Percentiles rank a stretch among this genome's conserved stretches.
Conservation (phyloP, 306 rosid species). For the Luffa aegyptiaca region DNA sequence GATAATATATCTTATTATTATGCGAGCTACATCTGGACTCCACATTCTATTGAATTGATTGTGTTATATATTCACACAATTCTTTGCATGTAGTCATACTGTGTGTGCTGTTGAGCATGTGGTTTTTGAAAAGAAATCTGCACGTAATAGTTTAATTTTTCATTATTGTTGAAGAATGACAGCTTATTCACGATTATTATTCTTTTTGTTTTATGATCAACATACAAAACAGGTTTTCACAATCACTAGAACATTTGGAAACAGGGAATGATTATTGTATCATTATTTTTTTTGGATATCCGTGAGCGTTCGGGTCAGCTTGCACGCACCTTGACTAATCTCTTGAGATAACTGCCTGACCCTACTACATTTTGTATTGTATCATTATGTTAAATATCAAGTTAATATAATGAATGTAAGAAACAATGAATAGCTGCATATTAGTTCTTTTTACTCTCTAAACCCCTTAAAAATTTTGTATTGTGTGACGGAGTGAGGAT, state of each 20-base stretch:
- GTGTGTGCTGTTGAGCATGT: background rate
- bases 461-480: background rate
- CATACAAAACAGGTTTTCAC: background rate
- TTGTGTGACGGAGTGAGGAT: background rate
- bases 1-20: too few species aligned
- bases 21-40: too few species aligned
- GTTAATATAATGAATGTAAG: background rate
- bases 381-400: background rate
- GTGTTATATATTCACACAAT: too few species aligned
- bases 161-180: background rate
- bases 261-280: background rate
- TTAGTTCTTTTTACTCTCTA: too few species aligned
- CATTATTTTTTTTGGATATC: too few species aligned
- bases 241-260: background rate
- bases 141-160: background rate
- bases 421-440: too few species aligned
- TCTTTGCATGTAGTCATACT: background rate
- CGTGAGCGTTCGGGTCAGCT: too few species aligned
- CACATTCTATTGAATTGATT: too few species aligned
- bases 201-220: background rate
- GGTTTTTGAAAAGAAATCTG: background rate
- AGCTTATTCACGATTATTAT: background rate
- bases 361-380: too few species aligned
- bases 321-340: too few species aligned
- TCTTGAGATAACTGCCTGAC: too few species aligned